Conservation (phyloP, 139 green algal species). For the Coelastrella sp. region DNA sequence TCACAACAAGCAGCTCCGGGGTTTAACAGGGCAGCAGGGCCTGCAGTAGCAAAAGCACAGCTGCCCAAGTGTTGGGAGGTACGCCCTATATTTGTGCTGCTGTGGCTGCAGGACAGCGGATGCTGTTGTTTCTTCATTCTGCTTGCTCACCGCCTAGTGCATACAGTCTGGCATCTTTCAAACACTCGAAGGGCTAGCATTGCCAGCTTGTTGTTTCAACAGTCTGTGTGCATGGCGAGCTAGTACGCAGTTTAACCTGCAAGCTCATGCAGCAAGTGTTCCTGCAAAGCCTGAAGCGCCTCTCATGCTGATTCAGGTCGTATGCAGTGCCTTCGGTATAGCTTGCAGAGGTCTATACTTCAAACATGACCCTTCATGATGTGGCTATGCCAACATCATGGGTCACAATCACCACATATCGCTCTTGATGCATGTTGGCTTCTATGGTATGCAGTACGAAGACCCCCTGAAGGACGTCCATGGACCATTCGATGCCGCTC, state of each 20-base stretch:
- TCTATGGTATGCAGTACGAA: constrained; percentile 11
- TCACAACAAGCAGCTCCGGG: background rate
- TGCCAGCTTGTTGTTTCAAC: too few relatives aligned
- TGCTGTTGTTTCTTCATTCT: too few relatives aligned
- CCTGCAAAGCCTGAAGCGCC: background rate
- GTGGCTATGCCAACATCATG: background rate
- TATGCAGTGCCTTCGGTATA: background rate
- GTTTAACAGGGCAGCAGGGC: constrained; percentile 8
- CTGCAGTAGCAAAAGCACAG: background rate
- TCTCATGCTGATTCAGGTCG: background rate
- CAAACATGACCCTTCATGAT: too few relatives aligned
- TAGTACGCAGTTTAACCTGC: too few relatives aligned
- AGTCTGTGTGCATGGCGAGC: too few relatives aligned
- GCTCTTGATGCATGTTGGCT: background rate
- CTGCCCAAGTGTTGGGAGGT: constrained; percentile 46
- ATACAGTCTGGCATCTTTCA: too few relatives aligned
- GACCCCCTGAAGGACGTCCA: constrained; percentile 48
- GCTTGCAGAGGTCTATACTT: too few relatives aligned
- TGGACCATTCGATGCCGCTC: constrained; percentile 38
- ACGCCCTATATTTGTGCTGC: background rate
- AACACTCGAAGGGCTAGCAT: too few relatives aligned
- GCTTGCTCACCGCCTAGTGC: too few relatives aligned
- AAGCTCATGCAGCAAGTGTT: background rate
- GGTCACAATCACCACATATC: background rate
- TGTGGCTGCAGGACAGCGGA: too few relatives aligned